Conservation (phyloP, 768 basidiomycete genomes). For the Agrocybe chaxingu region DNA sequence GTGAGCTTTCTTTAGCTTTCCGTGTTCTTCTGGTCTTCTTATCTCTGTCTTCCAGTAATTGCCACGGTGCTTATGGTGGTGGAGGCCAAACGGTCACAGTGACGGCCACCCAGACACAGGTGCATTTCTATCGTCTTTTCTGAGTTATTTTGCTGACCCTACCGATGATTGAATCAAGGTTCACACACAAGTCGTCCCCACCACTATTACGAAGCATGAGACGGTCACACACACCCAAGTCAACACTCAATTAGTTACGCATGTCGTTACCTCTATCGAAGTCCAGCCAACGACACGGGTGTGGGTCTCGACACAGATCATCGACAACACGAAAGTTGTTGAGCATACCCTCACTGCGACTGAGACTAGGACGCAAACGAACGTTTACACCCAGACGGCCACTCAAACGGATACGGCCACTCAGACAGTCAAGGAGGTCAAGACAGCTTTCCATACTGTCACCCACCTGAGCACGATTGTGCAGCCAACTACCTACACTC, state of each 20-base stretch:
- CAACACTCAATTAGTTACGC: conserved; percentile 38
- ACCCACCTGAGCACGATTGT: conserved; percentile 51
- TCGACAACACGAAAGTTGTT: conserved; percentile 52
- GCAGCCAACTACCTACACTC: conserved; percentile 56
- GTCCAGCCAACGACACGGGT: conserved; percentile 61
- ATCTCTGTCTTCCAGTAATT: conserved; percentile 12
- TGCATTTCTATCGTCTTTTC: not conserved
- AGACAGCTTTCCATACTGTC: conserved; percentile 54
- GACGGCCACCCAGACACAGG: conserved; percentile 13
- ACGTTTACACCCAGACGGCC: conserved; percentile 48
- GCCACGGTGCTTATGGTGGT: conserved; percentile 7
- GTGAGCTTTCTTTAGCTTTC: conserved; percentile 6
- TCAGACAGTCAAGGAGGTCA: conserved; percentile 45
- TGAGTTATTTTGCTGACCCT: not conserved
- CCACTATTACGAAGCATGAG: conserved; percentile 39
- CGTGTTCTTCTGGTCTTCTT: conserved; percentile 1
- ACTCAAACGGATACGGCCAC: conserved; percentile 49
- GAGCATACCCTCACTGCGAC: conserved; percentile 65
- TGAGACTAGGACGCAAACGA: conserved; percentile 53
- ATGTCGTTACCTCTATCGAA: conserved; percentile 49
- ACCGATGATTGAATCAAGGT: conserved; percentile 11
- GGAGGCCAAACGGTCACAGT: conserved; percentile 18
- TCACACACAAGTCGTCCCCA: conserved; percentile 34
- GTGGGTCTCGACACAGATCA: conserved; percentile 64
- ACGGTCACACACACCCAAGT: conserved; percentile 40